Base-by-base conservation (phyloP, 768 basidiomycete genomes). In the Gymnopilus dilepis region DNA sequence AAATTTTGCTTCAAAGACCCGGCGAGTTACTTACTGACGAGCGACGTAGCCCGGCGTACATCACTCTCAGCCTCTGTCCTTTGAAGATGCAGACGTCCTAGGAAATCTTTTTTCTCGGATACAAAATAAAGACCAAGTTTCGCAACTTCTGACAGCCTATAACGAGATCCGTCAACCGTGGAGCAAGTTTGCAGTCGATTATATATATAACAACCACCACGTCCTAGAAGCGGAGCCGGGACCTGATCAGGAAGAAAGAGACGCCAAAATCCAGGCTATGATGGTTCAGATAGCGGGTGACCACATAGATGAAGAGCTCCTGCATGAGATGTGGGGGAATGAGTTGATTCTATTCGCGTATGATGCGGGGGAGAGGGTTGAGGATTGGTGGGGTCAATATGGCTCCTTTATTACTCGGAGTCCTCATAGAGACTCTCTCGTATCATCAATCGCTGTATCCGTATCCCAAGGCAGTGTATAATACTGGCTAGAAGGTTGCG, bases 41-140 rank as follows among this genome's bases (percentile, higher is more conserved):
- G 19, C n/a, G 41, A 59, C 51, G 24, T 60, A 88, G 87, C 85
- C 85, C n/a, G 79, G 81, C 30, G 82, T 80, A 1, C 77, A 80
- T 31, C 83, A 88, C 67, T 77, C 78, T 22, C 77, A 82, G 0
- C 79, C 80, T 11, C 76, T 88, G 58, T 78, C 77, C 4, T 74
- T 89, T 19, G 88, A 90, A 72, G 89, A 89, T 64, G 86, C 86
- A 0, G 84, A 85, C 57, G 82, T 83, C 4, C 72, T 89, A 15
- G 86, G 82, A n/a, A 80, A 76, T 48, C 78, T 89, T n/a, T 87
- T 89, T 68, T 79, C 83, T 19, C 80, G 81, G 54, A 75, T 89
- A 4, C 74, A 77, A 45, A 66, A 74, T 33, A 71, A 72, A 45
- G 76, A 79, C 4, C 83, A 89, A 65, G 74, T 89, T 34, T 74